Evolutionary conservation across 805 yeast species (phyloP), one percentile per base, ranked within the genome.

Genomic region (Starmerella floricola): DNA sequence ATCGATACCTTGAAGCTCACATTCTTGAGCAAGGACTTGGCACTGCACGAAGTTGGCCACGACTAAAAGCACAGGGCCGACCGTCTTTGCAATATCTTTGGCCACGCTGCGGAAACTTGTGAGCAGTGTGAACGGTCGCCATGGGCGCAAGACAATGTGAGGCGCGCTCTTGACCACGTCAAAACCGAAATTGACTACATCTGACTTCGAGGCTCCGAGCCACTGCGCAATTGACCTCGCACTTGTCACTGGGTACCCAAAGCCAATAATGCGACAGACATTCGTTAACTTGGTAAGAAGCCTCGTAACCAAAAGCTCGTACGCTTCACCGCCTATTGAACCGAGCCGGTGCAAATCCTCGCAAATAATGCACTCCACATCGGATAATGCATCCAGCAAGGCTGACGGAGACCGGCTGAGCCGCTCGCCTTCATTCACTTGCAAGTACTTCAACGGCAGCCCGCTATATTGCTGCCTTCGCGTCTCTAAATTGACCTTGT

Each of bases 141-240:
- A n/a, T 11, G 24, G 27, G 8, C 52, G 74, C 30, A 2, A 42
- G 19, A 6, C 40, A 12, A 66, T 16, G 61, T 64, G 38, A 65
- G 65, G 17, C 57, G 51, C 3, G 72, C 66, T 34, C 81, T 53
- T 49, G 69, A 78, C 17, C 81, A 74, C 42, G 71, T 64, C 64
- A 0, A 93, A 77, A 15, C 75, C 69, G 56, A 80, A 86, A 53
- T 85, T 86, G 64, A 68, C 84, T 5, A 78, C 67, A 37, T 74
- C 67, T 16, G 53, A 50, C 52, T 75, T 78, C 1, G 69, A 52
- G 20, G 80, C 78, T 2, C 91, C 94, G 23, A 91, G 60, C 95
- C 97, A 91, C 41, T 79, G 83, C 1, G 82, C 88, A 44, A 87
- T 61, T 49, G 84, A 95, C 39, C 74, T 68, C 3, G 80, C 82